A percentile compares a stretch with the other conserved stretches of the same genome.
Conservation (phyloP, 495 filamentous ascomycete genomes). For the Letharia lupina region DNA sequence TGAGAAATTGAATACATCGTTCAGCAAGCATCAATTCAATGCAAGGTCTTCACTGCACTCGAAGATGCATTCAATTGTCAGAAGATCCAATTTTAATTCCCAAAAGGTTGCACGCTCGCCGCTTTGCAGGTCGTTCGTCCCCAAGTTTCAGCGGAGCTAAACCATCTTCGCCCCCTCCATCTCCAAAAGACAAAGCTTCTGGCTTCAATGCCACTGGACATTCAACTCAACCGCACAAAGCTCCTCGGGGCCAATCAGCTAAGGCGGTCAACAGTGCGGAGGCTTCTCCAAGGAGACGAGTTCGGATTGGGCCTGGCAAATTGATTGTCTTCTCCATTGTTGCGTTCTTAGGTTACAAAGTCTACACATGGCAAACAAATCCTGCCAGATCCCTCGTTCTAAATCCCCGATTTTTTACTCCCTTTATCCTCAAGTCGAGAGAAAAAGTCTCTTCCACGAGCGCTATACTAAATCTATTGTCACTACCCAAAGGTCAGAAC, state of each 20-base stretch:
- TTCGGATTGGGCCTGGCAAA: conserved; percentile 23
- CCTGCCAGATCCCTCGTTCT: conserved; percentile 26
- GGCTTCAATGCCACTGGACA: neutral
- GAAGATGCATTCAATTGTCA: neutral
- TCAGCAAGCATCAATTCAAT: neutral
- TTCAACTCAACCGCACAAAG: neutral
- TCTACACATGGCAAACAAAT: conserved; percentile 21
- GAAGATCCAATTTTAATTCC: neutral
- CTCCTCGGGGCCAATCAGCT: neutral
- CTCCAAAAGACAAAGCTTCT: neutral
- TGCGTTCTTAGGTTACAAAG: conserved; percentile 6
- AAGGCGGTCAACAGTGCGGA: neutral
- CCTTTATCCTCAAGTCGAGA: conserved; percentile 52
- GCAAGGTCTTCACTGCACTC: neutral
- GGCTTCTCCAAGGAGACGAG: neutral
- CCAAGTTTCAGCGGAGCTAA: conserved; percentile 7
- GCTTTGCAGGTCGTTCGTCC: conserved; percentile 1
- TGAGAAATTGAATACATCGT: neutral
- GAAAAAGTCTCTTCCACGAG: conserved; percentile 66
- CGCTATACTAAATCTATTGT: conserved; percentile 54
- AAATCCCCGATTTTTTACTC: conserved; percentile 42
- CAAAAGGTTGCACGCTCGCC: neutral
- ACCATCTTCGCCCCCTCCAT: neutral
- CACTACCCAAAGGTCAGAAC: conserved; percentile 30
- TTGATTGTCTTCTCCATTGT: conserved; percentile 10